Base-by-base conservation (phyloP, 176 grass and related monocot genomes). In the Alloteropsis semialata region DNA sequence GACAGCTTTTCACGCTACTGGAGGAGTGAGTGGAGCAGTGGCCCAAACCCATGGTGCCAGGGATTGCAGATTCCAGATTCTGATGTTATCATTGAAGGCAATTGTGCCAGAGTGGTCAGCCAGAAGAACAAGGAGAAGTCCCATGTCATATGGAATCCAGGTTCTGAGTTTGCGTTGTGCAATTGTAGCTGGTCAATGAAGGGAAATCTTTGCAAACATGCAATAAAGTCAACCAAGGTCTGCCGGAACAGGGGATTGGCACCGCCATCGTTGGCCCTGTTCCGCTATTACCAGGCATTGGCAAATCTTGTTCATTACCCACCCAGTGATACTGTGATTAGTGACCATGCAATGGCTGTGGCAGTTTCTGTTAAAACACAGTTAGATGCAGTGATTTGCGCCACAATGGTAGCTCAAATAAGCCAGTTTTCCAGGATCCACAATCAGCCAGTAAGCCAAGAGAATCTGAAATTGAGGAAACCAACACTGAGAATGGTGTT, bases 151-250 rank as follows among this genome's bases (percentile, higher is more conserved):
- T n/a, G 78, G 33, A 94, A 99, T 81, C 92, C 89, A 38, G 91
- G 89, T 69, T 93, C 87, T 60, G 93, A 99, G 41, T 88, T 99
- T 92, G 89, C 91, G 0, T 69, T 96, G 76, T 99, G 96, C n/a
- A 85, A 99, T 68, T 99, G 96, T 81, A 86, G 82, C 63, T 96
- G 92, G 87, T 96, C 91, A 32, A 92, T 24, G 73, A 84, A 84
- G 87, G 96, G 96, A 62, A 93, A 99, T 62, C 71, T 99, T 85
- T 99, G 96, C 82, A 93, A 96, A 74, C 96, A 99, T 87, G 78
- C 70, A 45, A 79, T 90, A 51, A 92, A 95, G 43, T 88, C 81
- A 1, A 89, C 87, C 77, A 96, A 91, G 80, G 54, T 94, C 42
- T 92, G 50, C 87, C 89, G 91, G 18, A 80, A 90, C 75, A 92